Percentiles rank a stretch among this genome's conserved stretches.
Evolutionary conservation across 2,329 filamentous ascomycete species (phyloP).

Genomic region (Aspergillaceae sp.): DNA sequence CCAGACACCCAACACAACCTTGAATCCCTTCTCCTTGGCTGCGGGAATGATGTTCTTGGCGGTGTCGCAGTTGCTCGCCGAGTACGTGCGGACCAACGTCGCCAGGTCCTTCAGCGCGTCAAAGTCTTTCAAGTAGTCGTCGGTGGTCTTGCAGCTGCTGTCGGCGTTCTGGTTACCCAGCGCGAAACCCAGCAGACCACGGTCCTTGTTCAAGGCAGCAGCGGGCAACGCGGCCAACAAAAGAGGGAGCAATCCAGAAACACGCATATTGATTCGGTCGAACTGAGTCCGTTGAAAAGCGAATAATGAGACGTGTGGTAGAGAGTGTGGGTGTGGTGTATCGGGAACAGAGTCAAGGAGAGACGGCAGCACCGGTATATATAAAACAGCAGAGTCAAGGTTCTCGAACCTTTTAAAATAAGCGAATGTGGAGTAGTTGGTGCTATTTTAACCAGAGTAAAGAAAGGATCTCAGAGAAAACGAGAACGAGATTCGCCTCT

Average conservation of each 20-base stretch:
- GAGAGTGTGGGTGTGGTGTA: not conserved
- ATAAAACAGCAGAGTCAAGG: too few relatives aligned
- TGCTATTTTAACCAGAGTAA: too few relatives aligned
- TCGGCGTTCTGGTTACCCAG: constrained; percentile 57
- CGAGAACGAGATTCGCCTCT: too few relatives aligned
- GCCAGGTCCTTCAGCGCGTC: constrained; percentile 47
- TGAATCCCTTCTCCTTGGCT: constrained; percentile 55
- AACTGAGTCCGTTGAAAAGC: not conserved
- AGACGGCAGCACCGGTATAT: too few relatives aligned
- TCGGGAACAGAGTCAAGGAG: not conserved
- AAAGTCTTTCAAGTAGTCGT: constrained; percentile 60
- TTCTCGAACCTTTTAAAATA: too few relatives aligned
- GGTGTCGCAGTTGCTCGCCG: constrained; percentile 57
- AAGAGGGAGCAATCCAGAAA: constrained; percentile 32
- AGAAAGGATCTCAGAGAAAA: too few relatives aligned
- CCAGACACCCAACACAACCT: constrained; percentile 65
- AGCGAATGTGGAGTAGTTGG: too few relatives aligned
- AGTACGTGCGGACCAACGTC: constrained; percentile 57
- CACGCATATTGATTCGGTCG: constrained; percentile 34
- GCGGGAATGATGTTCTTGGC: constrained; percentile 56
- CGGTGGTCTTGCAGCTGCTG: constrained; percentile 52
- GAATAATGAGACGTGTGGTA: not conserved
- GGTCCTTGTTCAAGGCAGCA: constrained; percentile 35
- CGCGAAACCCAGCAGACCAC: constrained; percentile 55
- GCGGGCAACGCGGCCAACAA: constrained; percentile 39